Base-by-base conservation (phyloP, 768 basidiomycete genomes). In the Panellus pusillus region DNA sequence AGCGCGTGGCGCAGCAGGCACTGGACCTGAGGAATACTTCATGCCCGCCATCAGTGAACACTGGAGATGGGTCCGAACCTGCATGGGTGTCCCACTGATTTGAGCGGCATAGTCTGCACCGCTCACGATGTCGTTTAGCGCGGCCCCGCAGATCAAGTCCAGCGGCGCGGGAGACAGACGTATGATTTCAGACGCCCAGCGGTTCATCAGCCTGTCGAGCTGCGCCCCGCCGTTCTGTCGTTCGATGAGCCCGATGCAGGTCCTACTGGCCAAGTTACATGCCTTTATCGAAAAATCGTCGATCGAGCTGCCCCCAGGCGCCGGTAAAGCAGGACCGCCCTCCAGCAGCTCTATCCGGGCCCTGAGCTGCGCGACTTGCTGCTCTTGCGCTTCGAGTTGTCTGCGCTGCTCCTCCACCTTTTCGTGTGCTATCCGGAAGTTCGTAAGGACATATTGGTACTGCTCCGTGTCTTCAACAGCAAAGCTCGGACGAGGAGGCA, bases 231-330 rank as follows among this genome's bases (percentile, higher is more conserved):
- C 76, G 60, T 89, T 93, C 90, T 93, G 63, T 20, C 20, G 32
- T 32, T 35, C 44, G 39, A 42, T 45, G 18, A 44, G 43, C 38
- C 54, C 20, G 49, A 42, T 44, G 38, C 36, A 13, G 61, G 52
- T 15, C 51, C 53, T 32, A 44, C 46, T 29, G 14, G 46, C 13
- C n/a, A 49, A n/a, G 49, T 6, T 66, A 8, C 80, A 14, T 48
- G 87, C 91, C 76, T 84, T 88, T 73, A 94, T 92, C 5, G 91
- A 91, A 69, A 92, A 93, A 67, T 94, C 91, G 64, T 92, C 91
- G 42, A 92, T 78, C 0, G 88, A 85, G 63, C 79, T 83, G 20
- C 82, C 81, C 55, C 81, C 73, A 29, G 66, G 68, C 43, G 70
- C 63, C 48, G 70, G 72, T 37, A 71, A 61, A 27, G 77, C 74